Conservation (phyloP, 1,284 basidiomycete genomes). For the Neotropicomus parvogracilis region DNA sequence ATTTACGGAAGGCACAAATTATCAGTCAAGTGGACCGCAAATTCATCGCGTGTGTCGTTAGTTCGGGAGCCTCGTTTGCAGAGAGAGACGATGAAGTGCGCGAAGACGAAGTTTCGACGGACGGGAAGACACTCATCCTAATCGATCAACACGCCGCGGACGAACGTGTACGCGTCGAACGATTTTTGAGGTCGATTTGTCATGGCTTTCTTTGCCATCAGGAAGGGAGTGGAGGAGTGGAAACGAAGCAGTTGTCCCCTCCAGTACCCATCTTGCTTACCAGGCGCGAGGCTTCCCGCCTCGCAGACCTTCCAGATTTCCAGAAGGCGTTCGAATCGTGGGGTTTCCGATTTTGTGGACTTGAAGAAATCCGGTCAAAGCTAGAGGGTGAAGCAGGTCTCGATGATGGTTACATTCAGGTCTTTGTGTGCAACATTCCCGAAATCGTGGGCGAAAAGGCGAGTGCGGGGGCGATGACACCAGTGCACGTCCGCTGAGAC, state of each 20-base stretch:
- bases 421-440: constrained; percentile 56
- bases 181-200: constrained; percentile 71
- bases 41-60: constrained; percentile 73
- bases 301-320: constrained; percentile 41
- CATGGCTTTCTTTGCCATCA: constrained; percentile 52
- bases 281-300: constrained; percentile 51
- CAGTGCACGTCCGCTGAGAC: constrained; percentile 7
- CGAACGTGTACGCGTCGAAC: constrained; percentile 86
- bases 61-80: constrained; percentile 19
- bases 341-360: constrained; percentile 63
- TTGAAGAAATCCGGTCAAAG: constrained; percentile 24
- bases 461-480: constrained; percentile 12
- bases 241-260: constrained; percentile 45
- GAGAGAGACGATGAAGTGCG: constrained; percentile 13
- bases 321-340: constrained; percentile 58
- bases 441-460: constrained; percentile 71
- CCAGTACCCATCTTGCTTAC: constrained; percentile 61
- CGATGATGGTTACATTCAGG: constrained; percentile 50
- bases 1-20: constrained; percentile 53
- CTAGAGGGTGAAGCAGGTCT: constrained; percentile 21
- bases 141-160: constrained; percentile 97
- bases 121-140: constrained; percentile 55
- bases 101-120: constrained; percentile 3
- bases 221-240: constrained; percentile 34
- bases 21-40: constrained; percentile 87